Evolutionary conservation across 495 filamentous ascomycete genomes (phyloP), one percentile per base, ranked within the genome.

Genomic region (Daldinia decipiens): DNA sequence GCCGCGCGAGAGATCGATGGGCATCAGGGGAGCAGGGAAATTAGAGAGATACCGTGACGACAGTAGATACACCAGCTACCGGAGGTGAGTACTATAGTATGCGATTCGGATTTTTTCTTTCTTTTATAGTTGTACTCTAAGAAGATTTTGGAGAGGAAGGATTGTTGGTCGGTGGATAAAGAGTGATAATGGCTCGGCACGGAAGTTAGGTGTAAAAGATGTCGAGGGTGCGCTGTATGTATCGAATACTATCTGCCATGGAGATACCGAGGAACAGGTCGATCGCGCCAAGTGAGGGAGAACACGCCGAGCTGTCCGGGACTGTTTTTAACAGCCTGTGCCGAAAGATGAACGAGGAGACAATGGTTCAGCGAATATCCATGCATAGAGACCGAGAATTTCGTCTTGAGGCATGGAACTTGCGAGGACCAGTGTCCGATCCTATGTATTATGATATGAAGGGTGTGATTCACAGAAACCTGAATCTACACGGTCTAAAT

Each of bases 1-100:
- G 73, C 83, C 83, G 86, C 65, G 65, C n/a, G 56, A 21, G 39
- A 39, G 51, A n/a, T 47, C 21, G 15, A 17, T 63, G 17, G 65
- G 52, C 51, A 27, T 51, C 13, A 38, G 39, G 38, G 24, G 32
- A 15, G 47, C 17, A 59, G 51, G 32, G 50, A 19, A 27, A 34
- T 43, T 27, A 19, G 3, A 47, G 34, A 39, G 21, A 17, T 61
- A 54, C 31, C 47, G 56, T 13, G 11, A 8, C 24, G n/a, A 24
- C 19, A 34, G 52, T 58, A 11, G 45, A 45, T 36, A 13, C 21
- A 17, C 29, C 29, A 26, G n/a, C 31, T 38, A 36, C 47, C 3
- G 26, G 9, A 26, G 13, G 29, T 36, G 36, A 36, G 24, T 27
- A 31, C 24, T 59, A 26, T 43, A 24, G 5, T 54, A 57, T 34